Conservation (phyloP, 768 basidiomycete genomes). For the Coprinellus micaceus region DNA sequence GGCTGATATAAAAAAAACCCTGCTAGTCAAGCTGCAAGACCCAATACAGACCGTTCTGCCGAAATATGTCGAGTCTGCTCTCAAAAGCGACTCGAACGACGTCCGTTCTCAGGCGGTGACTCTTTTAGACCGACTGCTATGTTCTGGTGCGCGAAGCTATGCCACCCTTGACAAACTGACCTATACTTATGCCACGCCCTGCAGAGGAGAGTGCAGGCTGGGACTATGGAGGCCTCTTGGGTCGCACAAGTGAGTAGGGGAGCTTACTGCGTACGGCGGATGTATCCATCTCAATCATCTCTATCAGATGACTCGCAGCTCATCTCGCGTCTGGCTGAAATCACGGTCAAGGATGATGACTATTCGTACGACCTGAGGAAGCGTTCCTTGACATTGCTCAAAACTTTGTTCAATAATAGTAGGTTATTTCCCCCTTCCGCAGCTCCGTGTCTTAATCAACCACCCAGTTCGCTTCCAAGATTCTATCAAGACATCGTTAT, state of each 20-base stretch:
- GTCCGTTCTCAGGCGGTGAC: too few species aligned
- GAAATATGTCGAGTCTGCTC: background rate
- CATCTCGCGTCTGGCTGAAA: background rate
- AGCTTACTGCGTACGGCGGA: too few species aligned
- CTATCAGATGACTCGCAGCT: conserved; percentile 1
- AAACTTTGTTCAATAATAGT: background rate
- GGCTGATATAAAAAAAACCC: too few species aligned
- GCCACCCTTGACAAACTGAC: too few species aligned
- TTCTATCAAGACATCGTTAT: background rate
- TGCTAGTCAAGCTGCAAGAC: background rate
- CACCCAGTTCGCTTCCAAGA: background rate
- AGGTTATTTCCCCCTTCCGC: background rate
- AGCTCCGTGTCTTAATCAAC: background rate
- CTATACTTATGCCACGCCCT: too few species aligned
- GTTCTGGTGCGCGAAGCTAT: too few species aligned
- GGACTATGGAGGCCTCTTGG: background rate
- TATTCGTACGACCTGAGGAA: background rate
- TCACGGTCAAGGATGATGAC: background rate
- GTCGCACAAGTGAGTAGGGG: background rate
- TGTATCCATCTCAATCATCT: too few species aligned
- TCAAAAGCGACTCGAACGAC: background rate
- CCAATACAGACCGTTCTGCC: background rate
- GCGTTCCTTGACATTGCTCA: background rate
- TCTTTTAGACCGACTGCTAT: too few species aligned
- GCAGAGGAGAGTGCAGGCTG: too few species aligned